These are phyloP conservation scores for Lipomyces lipofer DNA, from an alignment of 805 yeast species.

Conservation along the genomic window DNA sequence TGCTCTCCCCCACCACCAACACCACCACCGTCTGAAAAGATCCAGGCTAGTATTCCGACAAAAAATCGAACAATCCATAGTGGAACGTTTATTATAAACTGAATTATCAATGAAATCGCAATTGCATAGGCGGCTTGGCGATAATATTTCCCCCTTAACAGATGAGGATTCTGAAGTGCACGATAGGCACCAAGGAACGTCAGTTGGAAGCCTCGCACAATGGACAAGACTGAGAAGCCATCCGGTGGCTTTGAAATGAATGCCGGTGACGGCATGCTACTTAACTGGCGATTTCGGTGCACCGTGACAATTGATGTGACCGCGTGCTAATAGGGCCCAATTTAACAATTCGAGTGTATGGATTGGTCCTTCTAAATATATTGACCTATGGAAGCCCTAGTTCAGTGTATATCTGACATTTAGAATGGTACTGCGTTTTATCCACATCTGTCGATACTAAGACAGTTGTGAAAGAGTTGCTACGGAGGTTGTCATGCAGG, in stretches of 20 bases:
- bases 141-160: slow-evolving; percentile 43
- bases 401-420: too few relatives aligned
- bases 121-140: slow-evolving; percentile 43
- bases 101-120: slow-evolving; percentile 43
- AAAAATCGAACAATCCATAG: slow-evolving; percentile 2
- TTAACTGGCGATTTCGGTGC: too few relatives aligned
- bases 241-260: slow-evolving; percentile 59
- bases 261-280: slow-evolving; percentile 64
- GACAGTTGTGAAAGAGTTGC: too few relatives aligned
- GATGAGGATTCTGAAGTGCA: slow-evolving; percentile 48
- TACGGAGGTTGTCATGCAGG: too few relatives aligned
- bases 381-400: too few relatives aligned
- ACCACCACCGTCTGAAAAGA: background rate
- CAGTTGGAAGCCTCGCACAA: slow-evolving; percentile 56
- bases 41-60: background rate
- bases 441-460: too few relatives aligned
- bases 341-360: too few relatives aligned
- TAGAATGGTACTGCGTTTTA: too few relatives aligned
- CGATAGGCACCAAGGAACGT: slow-evolving; percentile 52
- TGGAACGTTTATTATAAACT: slow-evolving; percentile 33
- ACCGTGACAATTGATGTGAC: too few relatives aligned
- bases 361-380: too few relatives aligned
- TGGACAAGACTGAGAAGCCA: slow-evolving; percentile 51
- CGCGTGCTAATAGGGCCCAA: too few relatives aligned
- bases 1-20: background rate